Base-by-base conservation (phyloP, 2,329 filamentous ascomycete genomes). In the Cladosporium oxysporum region DNA sequence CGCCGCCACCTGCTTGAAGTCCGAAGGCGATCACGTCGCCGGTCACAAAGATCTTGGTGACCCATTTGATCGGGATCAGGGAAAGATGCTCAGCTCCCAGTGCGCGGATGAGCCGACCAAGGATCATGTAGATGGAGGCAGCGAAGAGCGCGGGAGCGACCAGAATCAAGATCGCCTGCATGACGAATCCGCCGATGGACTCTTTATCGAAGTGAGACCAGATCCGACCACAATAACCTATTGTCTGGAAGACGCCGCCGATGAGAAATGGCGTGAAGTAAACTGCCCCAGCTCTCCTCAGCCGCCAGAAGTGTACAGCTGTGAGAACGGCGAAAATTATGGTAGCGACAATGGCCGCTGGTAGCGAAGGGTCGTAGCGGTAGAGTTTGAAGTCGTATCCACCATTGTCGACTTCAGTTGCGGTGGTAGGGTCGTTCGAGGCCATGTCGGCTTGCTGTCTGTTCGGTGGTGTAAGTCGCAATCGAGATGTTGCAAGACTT, bases 21-120 rank as follows among this genome's bases (percentile, higher is more conserved):
- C 81, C 35, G 71, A 88, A 84, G 1, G 82, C 83, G 5, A 85
- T 61, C 4, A 87, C 71, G 68, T 88, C 85, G 44, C 85, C 84
- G 3, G 72, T 59, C 5, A 88, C 85, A 66, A 88, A 88, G 35
- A 83, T 77, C 64, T 80, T 83, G 2, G 85, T 87, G 5, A 87
- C 73, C 79, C 81, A 83, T 7, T 67, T 76, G 1, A 76, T 72
- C 1, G 74, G 71, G 50, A 85, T 78, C 23, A 83, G 64, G 0
- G 82, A 80, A 69, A 79, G 76, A 0, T 74, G 65, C n/a, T 79
- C 76, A 2, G 79, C 82, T 23, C 81, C 75, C 4, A 81, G 75
- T 57, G 77, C 75, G 16, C 72, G 72, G 62, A 83, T 79, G 29
- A 83, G 70, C 12, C 83, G 77, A 7, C 80, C 80, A 3, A 84